phyloP scores from a whole-genome alignment of 2,329 filamentous ascomycete species.

The Pseudopyricularia javanii region DNA sequence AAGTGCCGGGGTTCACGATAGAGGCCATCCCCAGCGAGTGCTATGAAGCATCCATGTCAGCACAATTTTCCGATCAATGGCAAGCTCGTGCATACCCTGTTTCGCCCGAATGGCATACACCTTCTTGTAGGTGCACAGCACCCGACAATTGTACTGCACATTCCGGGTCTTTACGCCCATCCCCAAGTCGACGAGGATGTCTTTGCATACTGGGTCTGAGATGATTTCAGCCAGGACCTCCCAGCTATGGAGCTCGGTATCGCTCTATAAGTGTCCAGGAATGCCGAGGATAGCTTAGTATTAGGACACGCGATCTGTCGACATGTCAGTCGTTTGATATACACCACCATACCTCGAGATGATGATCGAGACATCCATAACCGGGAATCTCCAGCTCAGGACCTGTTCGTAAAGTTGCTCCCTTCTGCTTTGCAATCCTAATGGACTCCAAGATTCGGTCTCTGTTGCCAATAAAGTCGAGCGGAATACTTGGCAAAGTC shows the following conservation, averaged over 20 bases:
- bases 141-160: slow-evolving; percentile 23
- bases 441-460: slow-evolving; percentile 53
- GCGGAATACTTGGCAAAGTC: slow-evolving; percentile 23
- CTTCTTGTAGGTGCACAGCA: slow-evolving; percentile 18
- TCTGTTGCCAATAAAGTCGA: slow-evolving; percentile 53
- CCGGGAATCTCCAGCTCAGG: slow-evolving; percentile 31
- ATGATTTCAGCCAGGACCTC: slow-evolving; percentile 11
- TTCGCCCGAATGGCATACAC: slow-evolving; percentile 13
- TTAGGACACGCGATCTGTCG: too few species aligned
- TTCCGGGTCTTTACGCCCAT: slow-evolving; percentile 17
- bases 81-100: slow-evolving; percentile 7
- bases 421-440: slow-evolving; percentile 41
- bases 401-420: slow-evolving; percentile 50
- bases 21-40: slow-evolving; percentile 22
- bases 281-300: too few species aligned
- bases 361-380: slow-evolving; percentile 20
- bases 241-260: slow-evolving; percentile 10
- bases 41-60: slow-evolving; percentile 5
- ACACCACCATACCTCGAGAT: slow-evolving; percentile 10
- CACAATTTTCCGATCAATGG: neutral
- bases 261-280: slow-evolving; percentile 3
- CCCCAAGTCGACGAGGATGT: slow-evolving; percentile 11
- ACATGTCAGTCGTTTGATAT: too few species aligned
- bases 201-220: slow-evolving; percentile 8
- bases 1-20: slow-evolving; percentile 28